Base-by-base conservation (phyloP, 2,329 filamentous ascomycete genomes). In the Fusarium papillatum region DNA sequence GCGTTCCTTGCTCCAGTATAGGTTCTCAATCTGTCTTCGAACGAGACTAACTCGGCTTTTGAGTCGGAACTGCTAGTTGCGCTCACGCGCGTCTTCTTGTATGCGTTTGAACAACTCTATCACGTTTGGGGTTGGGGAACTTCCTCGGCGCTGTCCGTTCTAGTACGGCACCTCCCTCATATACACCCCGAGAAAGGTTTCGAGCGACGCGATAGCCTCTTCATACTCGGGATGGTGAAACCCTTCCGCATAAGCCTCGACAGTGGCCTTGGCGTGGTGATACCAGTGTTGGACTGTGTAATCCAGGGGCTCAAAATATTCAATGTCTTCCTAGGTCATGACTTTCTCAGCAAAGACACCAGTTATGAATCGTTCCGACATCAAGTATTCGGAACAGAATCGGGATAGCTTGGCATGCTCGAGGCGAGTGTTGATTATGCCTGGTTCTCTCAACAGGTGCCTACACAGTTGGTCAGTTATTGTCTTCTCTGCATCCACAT, bases 231-330 rank as follows among this genome's bases (percentile, higher is more conserved):
- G 1, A 6, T 16, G 46, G 2, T 36, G 34, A 41, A 50, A 19
- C 6, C 7, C 5, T 24, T 24, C 7, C 2, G 16, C 8, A 6
- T 7, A 26, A 14, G n/a, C 43, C 29, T 60, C 7, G 29, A 61
- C 43, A 39, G 17, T 48, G 9, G 41, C 19, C 16, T 36, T n/a
- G 19, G 34, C 26, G 39, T 75, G 74, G 3, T 59, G 60, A 38
- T 68, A 76, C 67, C 69, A 76, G 11, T 55, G 46, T 24, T 70
- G 66, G 1, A 50, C 69, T 3, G 72, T 64, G 34, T 75, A 75
- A 13, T 76, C 72, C 31, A 70, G 36, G 16, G 72, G 48, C 29
- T 46, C 50, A 16, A 66, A 75, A 19, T 63, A 71, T 11, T 72
- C 65, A 22, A 31, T 31, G 11, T 55, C 26, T 55, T 55, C 26